A percentile compares a stretch with the other conserved stretches of the same genome.
Evolutionary conservation across 495 filamentous ascomycete species (phyloP).

Genomic region (Penicillium mononematosum): DNA sequence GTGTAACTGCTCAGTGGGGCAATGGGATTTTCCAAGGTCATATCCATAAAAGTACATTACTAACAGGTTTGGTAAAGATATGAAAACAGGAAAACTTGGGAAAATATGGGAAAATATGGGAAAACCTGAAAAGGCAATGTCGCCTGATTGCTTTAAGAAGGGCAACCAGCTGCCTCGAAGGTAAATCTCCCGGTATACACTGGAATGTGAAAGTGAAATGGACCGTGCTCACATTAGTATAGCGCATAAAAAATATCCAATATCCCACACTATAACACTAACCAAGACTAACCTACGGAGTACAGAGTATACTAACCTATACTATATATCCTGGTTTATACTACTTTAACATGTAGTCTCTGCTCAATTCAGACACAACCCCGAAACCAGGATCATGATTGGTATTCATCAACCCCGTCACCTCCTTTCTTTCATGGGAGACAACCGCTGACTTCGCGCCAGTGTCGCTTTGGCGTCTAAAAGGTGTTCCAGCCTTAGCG

Average conservation of each 20-base stretch:
- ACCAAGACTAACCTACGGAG: no score
- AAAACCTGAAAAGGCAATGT: neutral
- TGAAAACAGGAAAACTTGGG: no score
- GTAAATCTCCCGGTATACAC: neutral
- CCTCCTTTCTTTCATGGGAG: slow-evolving; percentile 1
- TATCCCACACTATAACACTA: neutral
- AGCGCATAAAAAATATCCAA: neutral
- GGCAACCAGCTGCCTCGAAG: slow-evolving; percentile 5
- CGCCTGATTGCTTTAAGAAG: slow-evolving; percentile 1
- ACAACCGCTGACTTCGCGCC: slow-evolving; percentile 19
- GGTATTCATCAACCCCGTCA: neutral
- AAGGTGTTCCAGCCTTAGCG: slow-evolving; percentile 16
- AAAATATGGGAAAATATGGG: neutral
- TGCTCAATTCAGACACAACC: neutral
- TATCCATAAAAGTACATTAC: no score
- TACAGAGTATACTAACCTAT: no score
- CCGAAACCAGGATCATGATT: neutral
- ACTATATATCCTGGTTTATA: no score
- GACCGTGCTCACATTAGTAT: neutral
- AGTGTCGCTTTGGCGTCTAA: slow-evolving; percentile 32
- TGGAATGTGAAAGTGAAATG: neutral
- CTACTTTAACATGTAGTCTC: no score
- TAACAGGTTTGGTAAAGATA: no score
- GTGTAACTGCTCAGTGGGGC: slow-evolving; percentile 17
- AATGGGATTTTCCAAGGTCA: no score